Percentiles rank a stretch among this genome's conserved stretches.
These are phyloP conservation scores for Darksidea phi DNA, from an alignment of 495 filamentous ascomycete species.

Conservation along the genomic window DNA sequence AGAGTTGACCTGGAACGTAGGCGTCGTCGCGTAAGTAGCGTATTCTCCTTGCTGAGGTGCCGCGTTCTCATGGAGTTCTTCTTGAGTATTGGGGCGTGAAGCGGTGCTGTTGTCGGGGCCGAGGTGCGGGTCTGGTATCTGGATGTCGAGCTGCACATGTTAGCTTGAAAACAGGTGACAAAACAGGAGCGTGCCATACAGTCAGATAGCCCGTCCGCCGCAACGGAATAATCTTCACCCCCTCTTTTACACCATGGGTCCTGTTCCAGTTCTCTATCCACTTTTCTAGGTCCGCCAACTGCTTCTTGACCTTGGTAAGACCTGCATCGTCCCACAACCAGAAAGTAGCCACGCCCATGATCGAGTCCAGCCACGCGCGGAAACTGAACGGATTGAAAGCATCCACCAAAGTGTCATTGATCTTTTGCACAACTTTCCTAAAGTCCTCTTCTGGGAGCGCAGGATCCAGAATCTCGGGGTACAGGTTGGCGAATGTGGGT, in stretches of 20 bases:
- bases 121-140: conserved; percentile 78
- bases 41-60: conserved; percentile 14
- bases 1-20: conserved; percentile 17
- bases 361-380: conserved; percentile 71
- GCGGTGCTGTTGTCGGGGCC: conserved; percentile 43
- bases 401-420: conserved; percentile 69
- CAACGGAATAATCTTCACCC: conserved; percentile 70
- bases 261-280: conserved; percentile 82
- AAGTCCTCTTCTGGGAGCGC: conserved; percentile 79
- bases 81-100: conserved; percentile 23
- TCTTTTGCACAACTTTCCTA: conserved; percentile 68
- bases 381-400: conserved; percentile 68
- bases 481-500: conserved; percentile 88
- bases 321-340: conserved; percentile 95
- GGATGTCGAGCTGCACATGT: conserved; percentile 64
- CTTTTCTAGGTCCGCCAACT: conserved; percentile 63
- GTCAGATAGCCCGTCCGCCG: conserved; percentile 85
- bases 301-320: conserved; percentile 65
- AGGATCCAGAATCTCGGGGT: conserved; percentile 91
- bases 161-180: conserved; percentile 23
- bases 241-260: conserved; percentile 55
- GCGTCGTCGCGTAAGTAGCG: conserved; percentile 18
- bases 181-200: conserved; percentile 46
- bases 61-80: conserved; percentile 1
- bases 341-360: conserved; percentile 74